Conservation (phyloP, 2,329 filamentous ascomycete genomes). For the Neopestalotiopsis sp. region DNA sequence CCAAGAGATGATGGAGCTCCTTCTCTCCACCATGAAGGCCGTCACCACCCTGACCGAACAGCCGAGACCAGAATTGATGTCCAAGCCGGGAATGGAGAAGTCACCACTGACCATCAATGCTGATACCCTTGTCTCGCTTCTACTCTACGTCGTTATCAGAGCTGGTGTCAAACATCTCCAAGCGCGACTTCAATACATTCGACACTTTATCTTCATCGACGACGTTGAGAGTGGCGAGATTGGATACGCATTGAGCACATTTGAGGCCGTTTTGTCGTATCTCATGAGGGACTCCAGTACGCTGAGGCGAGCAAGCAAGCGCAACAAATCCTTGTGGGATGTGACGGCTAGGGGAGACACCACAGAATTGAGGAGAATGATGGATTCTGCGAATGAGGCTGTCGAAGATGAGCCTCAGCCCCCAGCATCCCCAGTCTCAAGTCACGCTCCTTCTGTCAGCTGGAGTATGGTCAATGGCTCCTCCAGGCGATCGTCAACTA, state of each 20-base stretch:
- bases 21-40: slow-evolving; percentile 81
- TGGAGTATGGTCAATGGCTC: slow-evolving; percentile 54
- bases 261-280: slow-evolving; percentile 92
- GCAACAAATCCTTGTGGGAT: slow-evolving; percentile 88
- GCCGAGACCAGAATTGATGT: slow-evolving; percentile 39
- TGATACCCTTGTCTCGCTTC: slow-evolving; percentile 88
- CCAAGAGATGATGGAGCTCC: slow-evolving; percentile 84
- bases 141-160: slow-evolving; percentile 90
- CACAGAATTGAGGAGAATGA: slow-evolving; percentile 74
- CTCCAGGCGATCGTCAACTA: slow-evolving; percentile 48
- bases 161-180: slow-evolving; percentile 87
- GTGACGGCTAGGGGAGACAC: slow-evolving; percentile 80
- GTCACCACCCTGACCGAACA: slow-evolving; percentile 72
- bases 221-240: slow-evolving; percentile 96
- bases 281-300: slow-evolving; percentile 81
- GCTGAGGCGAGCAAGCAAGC: slow-evolving; percentile 80
- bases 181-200: slow-evolving; percentile 90
- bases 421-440: slow-evolving; percentile 43
- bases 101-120: slow-evolving; percentile 72
- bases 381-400: slow-evolving; percentile 71
- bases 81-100: slow-evolving; percentile 53
- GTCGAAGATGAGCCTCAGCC: slow-evolving; percentile 47
- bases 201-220: slow-evolving; percentile 96
- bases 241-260: slow-evolving; percentile 93
- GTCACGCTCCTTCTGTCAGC: slow-evolving; percentile 49